Conservation (phyloP, 108 stramenopile species). For the Cyclotella baltica region DNA sequence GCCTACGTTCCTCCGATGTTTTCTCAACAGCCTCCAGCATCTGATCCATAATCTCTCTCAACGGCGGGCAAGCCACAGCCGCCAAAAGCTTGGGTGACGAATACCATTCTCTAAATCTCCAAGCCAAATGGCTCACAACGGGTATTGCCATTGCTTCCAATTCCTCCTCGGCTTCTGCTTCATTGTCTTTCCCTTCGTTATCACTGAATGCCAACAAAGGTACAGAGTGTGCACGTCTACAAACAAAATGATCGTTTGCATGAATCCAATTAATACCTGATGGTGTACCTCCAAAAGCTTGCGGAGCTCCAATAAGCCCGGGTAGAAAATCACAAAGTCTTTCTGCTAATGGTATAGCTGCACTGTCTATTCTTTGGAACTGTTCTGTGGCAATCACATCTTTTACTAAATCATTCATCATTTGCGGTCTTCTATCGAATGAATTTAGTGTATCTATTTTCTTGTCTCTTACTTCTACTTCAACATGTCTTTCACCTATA, state of each 20-base stretch:
- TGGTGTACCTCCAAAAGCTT: conserved; percentile 61
- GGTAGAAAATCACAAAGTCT: conserved; percentile 67
- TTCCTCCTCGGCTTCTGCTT: conserved; percentile 51
- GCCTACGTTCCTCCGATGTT: conserved; percentile 36
- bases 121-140: conserved; percentile 66
- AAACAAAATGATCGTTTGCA: conserved; percentile 85
- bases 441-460: conserved; percentile 73
- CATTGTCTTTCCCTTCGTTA: conserved; percentile 45
- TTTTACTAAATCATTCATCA: conserved; percentile 70
- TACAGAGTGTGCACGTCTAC: conserved; percentile 68
- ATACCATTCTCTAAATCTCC: conserved; percentile 87
- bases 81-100: conserved; percentile 61
- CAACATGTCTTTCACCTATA: conserved; percentile 16
- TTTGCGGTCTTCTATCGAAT: conserved; percentile 75
- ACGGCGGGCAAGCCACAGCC: conserved; percentile 67
- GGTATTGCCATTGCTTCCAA: conserved; percentile 58
- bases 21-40: conserved; percentile 40
- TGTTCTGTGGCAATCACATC: conserved; percentile 62
- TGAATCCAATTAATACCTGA: conserved; percentile 78
- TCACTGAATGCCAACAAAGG: conserved; percentile 62
- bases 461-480: conserved; percentile 64
- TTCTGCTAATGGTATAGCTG: conserved; percentile 67
- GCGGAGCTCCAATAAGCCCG: conserved; percentile 54
- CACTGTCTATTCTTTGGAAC: conserved; percentile 67
- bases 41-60: conserved; percentile 57